Conservation (phyloP, 164 flowering plant species). For the Nymphaea colorata region DNA sequence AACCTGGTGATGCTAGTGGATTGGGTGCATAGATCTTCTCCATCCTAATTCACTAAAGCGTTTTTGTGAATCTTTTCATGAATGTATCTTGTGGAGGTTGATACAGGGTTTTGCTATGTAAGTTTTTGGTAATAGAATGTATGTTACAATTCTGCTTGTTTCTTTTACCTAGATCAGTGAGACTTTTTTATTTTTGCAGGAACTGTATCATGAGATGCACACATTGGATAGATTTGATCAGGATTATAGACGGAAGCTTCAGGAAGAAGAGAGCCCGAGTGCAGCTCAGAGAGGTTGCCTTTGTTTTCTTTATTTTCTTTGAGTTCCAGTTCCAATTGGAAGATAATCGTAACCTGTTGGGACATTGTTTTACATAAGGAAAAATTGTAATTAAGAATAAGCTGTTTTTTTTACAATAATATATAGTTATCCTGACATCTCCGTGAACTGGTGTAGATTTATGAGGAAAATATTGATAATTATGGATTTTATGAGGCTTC, state of each 20-base stretch:
- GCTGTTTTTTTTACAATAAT: too few relatives aligned
- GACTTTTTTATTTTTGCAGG: slow-evolving; percentile 34
- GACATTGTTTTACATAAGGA: too few relatives aligned
- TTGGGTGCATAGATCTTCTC: background rate
- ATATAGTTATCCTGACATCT: too few relatives aligned
- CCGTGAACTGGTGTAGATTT: too few relatives aligned
- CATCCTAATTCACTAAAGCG: background rate
- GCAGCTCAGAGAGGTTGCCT: slow-evolving; percentile 50
- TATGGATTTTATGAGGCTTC: too few relatives aligned
- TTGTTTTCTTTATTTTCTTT: too few relatives aligned
- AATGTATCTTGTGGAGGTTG: background rate
- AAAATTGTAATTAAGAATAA: too few relatives aligned
- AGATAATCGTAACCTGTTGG: too few relatives aligned
- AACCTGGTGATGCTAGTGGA: too few relatives aligned
- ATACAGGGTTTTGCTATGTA: background rate
- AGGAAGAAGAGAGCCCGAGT: slow-evolving; percentile 70
- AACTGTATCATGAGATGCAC: slow-evolving; percentile 83
- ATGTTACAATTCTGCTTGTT: background rate
- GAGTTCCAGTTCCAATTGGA: too few relatives aligned
- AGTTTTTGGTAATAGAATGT: background rate
- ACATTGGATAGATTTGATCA: slow-evolving; percentile 88
- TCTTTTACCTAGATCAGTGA: background rate
- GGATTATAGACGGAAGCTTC: slow-evolving; percentile 67
- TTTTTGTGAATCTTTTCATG: background rate
- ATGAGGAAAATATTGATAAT: too few relatives aligned